phyloP scores from a whole-genome alignment of 768 basidiomycete species.

The Russula foetens region DNA sequence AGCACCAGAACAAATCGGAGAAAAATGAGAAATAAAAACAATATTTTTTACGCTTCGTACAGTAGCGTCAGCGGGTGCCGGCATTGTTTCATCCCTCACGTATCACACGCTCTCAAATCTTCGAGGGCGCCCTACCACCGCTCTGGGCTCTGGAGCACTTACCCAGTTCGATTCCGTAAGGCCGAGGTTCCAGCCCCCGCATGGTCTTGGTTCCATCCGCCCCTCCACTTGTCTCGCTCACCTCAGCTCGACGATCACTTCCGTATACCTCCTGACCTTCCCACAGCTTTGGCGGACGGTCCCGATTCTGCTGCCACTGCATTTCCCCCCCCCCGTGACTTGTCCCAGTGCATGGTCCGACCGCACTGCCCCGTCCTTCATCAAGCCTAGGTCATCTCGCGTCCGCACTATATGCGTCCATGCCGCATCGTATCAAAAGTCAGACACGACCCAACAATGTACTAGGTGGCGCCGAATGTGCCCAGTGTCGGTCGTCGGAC shows the following conservation, averaged over 20 bases:
- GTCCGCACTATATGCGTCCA: not conserved
- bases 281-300: not conserved
- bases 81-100: not conserved
- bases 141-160: not conserved
- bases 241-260: slow-evolving; percentile 9
- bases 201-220: slow-evolving; percentile 4
- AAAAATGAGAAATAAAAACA: not conserved
- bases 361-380: not conserved
- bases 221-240: slow-evolving; percentile 4
- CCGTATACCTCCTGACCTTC: slow-evolving; percentile 5
- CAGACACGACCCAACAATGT: not conserved
- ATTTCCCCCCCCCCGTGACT: slow-evolving; percentile 1
- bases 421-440: not conserved
- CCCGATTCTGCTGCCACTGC: not conserved
- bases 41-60: not conserved
- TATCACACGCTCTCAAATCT: not conserved
- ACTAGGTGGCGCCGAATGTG: not conserved
- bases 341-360: slow-evolving; percentile 1
- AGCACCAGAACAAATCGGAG: not conserved
- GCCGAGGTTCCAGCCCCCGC: slow-evolving; percentile 7
- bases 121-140: slow-evolving; percentile 1
- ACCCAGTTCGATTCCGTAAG: slow-evolving; percentile 4
- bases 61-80: not conserved
- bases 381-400: not conserved
- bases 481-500: not conserved